Conservation (phyloP, 768 basidiomycete genomes). For the Dentipellis sp. region DNA sequence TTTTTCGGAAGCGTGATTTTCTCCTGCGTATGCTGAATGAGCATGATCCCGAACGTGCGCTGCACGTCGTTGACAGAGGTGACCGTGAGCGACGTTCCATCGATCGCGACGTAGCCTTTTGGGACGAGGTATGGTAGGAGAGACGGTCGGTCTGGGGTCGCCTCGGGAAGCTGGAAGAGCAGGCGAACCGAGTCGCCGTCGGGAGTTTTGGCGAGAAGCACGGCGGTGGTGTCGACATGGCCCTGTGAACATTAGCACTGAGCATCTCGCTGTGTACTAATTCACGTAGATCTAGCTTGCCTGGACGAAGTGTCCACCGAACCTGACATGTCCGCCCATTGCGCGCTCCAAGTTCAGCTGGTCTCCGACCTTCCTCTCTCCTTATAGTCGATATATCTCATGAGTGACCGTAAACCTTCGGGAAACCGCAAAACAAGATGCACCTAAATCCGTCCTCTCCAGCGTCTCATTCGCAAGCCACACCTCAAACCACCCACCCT, state of each 20-base stretch:
- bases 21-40: constrained; percentile 89
- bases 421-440: constrained; percentile 7
- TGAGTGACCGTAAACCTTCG: not conserved
- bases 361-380: constrained; percentile 69
- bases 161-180: constrained; percentile 64
- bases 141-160: constrained; percentile 47
- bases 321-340: constrained; percentile 83
- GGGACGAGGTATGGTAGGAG: constrained; percentile 78
- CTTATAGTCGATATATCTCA: constrained; percentile 35
- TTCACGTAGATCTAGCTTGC: constrained; percentile 29
- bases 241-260: constrained; percentile 43
- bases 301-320: constrained; percentile 98
- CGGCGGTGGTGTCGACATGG: constrained; percentile 89
- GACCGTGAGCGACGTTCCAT: constrained; percentile 89
- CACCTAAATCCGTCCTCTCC: constrained; percentile 83
- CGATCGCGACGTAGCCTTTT: constrained; percentile 92
- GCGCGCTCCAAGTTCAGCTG: constrained; percentile 91
- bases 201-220: constrained; percentile 45
- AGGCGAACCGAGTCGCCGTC: constrained; percentile 90
- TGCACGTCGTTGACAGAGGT: constrained; percentile 62
- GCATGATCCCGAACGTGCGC: constrained; percentile 80
- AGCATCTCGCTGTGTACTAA: not conserved
- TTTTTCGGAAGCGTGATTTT: constrained; percentile 80
- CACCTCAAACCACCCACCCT: constrained; percentile 82
- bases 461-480: constrained; percentile 96